Evolutionary conservation across 345 rosid genomes (phyloP).

Genomic region (Litchi chinensis): DNA sequence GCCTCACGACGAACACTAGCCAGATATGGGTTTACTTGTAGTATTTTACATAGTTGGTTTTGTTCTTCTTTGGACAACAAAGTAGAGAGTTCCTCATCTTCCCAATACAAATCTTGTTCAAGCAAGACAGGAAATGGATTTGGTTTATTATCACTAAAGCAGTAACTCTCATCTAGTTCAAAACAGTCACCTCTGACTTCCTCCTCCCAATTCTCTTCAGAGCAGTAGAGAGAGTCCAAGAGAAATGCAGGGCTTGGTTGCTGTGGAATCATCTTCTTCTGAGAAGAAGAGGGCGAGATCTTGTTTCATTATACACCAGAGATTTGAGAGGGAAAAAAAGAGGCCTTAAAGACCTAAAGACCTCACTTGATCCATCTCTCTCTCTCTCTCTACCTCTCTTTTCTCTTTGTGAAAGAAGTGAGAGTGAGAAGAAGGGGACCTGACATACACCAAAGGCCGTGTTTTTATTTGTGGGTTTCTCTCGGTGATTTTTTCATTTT

Average conservation of each 20-base stretch:
- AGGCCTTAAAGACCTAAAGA: slow-evolving; percentile 21
- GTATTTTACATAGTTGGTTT: slow-evolving; percentile 30
- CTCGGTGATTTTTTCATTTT: not conserved
- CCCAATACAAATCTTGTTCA: slow-evolving; percentile 57
- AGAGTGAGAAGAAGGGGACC: not conserved
- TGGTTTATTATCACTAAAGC: not conserved
- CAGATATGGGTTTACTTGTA: slow-evolving; percentile 33
- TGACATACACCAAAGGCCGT: not conserved
- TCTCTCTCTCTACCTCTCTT: slow-evolving; percentile 18
- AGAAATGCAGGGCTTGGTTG: slow-evolving; percentile 31
- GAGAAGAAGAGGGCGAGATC: slow-evolving; percentile 44
- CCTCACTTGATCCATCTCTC: slow-evolving; percentile 36
- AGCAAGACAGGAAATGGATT: slow-evolving; percentile 27
- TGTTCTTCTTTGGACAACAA: slow-evolving; percentile 49
- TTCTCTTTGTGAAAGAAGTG: slow-evolving; percentile 3
- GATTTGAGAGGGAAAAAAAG: slow-evolving; percentile 17
- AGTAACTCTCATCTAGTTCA: slow-evolving; percentile 14
- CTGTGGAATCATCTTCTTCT: slow-evolving; percentile 48
- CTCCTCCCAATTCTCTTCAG: slow-evolving; percentile 59
- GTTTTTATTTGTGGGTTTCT: slow-evolving; percentile 28
- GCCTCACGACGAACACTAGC: slow-evolving; percentile 51
- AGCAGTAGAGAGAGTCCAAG: slow-evolving; percentile 55
- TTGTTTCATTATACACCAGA: slow-evolving; percentile 39
- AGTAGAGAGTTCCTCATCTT: slow-evolving; percentile 54
- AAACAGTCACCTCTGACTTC: slow-evolving; percentile 25